Base-by-base conservation (phyloP, 1,284 basidiomycete genomes). In the Coriolopsis trogii region DNA sequence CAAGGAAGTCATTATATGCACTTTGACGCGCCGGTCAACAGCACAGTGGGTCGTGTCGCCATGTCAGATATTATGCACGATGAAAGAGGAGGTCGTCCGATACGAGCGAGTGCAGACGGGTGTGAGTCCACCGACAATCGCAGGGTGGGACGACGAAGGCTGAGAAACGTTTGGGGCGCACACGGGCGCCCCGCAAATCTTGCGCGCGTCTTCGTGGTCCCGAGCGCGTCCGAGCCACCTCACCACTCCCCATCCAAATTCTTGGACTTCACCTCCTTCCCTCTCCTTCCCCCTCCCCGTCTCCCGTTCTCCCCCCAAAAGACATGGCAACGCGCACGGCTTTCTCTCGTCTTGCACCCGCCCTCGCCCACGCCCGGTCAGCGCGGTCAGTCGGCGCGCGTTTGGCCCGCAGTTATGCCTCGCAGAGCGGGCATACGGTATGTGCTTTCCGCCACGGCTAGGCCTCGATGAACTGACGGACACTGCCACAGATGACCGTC, bases 21-120 rank as follows among this genome's bases (percentile, higher is more conserved):
- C 88, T 78, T 90, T 53, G 90, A 92, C 28, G 87, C 89, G 54
- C 89, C 89, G 48, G 89, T 90, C 62, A 91, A 74, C 45, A 91
- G 63, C 29, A 91, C 74, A 47, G 87, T 79, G 13, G 82, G 70
- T 45, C 61, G 68, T 26, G 60, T 40, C 15, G 62, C 46, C 68
- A 67, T 67, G 28, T 20, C 21, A 38, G 34, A 20, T 34, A 41
- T 46, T 39, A 38, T 33, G 23, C 60, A 36, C 42, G 47, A 31
- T 29, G 33, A 20, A 42, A 28, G 52, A 38, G 21, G 30, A 33
- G 24, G 49, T 49, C 46, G 53, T 55, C 46, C 25, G 49, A 49
- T 39, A 29, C 18, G 43, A 38, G 28, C 31, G 53, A 44, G 37
- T 53, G 51, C n/a, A n/a, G n/a, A n/a, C n/a, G n/a, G n/a, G n/a